These are phyloP conservation scores for Graphilbum ipis-grandicollis DNA, from an alignment of 2,329 filamentous ascomycete species.

Conservation along the genomic window DNA sequence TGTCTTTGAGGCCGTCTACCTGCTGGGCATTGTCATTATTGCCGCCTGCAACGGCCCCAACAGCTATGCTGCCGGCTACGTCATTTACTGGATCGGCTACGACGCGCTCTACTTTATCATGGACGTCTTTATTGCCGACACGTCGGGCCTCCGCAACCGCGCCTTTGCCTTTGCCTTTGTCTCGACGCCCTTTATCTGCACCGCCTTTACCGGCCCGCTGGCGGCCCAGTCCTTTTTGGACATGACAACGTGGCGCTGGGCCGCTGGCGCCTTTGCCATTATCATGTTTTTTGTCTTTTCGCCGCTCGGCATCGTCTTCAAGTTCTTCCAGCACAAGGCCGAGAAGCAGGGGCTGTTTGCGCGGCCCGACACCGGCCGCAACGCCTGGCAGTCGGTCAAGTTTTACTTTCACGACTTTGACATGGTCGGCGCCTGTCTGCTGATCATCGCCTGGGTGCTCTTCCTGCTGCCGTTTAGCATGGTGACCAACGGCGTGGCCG, in stretches of 20 bases:
- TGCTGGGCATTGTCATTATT: slow-evolving; percentile 43
- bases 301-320: slow-evolving; percentile 38
- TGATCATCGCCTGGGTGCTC: slow-evolving; percentile 41
- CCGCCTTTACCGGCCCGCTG: slow-evolving; percentile 44
- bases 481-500: slow-evolving; percentile 20
- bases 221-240: slow-evolving; percentile 33
- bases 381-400: slow-evolving; percentile 24
- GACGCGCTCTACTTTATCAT: slow-evolving; percentile 24
- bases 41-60: slow-evolving; percentile 42
- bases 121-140: slow-evolving; percentile 49
- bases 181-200: slow-evolving; percentile 47
- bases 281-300: slow-evolving; percentile 40
- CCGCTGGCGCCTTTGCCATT: slow-evolving; percentile 47
- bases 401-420: slow-evolving; percentile 48
- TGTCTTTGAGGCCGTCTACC: slow-evolving; percentile 31
- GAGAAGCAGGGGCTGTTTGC: slow-evolving; percentile 30
- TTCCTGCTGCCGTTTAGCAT: slow-evolving; percentile 56
- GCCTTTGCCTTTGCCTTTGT: slow-evolving; percentile 47
- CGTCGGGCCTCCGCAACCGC: slow-evolving; percentile 46
- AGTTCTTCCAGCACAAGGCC: slow-evolving; percentile 43
- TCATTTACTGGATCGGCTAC: slow-evolving; percentile 47
- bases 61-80: slow-evolving; percentile 45
- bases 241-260: slow-evolving; percentile 48
- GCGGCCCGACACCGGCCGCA: slow-evolving; percentile 24
- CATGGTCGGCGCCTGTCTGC: slow-evolving; percentile 40